Base-by-base conservation (phyloP, 2,329 filamentous ascomycete species). In the Phialophora expanda region DNA sequence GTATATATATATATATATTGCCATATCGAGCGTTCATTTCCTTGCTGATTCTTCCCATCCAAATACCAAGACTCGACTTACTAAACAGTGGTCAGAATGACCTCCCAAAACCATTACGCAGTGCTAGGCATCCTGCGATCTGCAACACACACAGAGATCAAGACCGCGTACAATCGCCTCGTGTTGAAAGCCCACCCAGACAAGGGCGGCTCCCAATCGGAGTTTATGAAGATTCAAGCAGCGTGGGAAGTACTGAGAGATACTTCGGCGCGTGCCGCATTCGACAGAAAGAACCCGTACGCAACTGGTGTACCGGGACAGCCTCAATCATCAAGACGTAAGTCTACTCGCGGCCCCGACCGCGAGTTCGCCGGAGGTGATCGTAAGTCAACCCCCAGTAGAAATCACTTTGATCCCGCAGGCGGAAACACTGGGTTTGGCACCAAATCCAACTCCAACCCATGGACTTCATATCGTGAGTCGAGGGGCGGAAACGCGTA, bases 141-240 rank as follows among this genome's bases (percentile, higher is more conserved):
- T 11, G 62, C 62, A 11, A 22, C 44, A 30, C 26, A n/a, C 22
- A 28, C 59, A 32, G 56, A 61, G 53, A 67, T 67, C 56, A 50
- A 56, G 17, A 24, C 55, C 8, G 34, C 62, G 28, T 67, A 67
- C 48, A 53, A 57, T 14, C 55, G 55, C 14, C 62, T 66, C 8
- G 65, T 55, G 11, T 44, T 66, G 24, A 20, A 62, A 51, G 32
- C 32, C 56, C 65, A 67, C 41, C 65, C 65, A 11, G 65, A 67
- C 41, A 67, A 67, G 44, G 57, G 57, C 24, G 57, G 57, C 20
- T 30, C 41, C 0, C 17, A 28, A 30, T 30, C 38, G 9, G 38
- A 28, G 17, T 56, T 57, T 34, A 38, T 41, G 34, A 14, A 30
- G 30, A 38, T 57, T 44, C 67, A 62, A 51, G 24, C n/a, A 17